Evolutionary conservation across 2,329 filamentous ascomycete genomes (phyloP), one percentile per base, ranked within the genome.

Genomic region (Akanthomyces lecanii): DNA sequence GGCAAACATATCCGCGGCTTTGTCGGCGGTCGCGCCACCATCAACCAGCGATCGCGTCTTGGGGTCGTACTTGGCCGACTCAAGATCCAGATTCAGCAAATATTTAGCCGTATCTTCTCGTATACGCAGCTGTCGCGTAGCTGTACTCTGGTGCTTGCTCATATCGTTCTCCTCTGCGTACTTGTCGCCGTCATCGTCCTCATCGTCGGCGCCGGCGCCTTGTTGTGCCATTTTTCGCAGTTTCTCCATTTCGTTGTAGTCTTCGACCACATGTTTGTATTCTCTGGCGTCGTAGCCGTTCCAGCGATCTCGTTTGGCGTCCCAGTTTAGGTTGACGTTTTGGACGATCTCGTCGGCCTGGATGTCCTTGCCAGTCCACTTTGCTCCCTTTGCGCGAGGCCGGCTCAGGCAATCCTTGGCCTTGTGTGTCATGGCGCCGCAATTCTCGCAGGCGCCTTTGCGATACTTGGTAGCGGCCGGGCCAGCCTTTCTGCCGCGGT

Each of bases 21-120:
- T 89, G 77, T 96, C 92, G 25, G 85, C 85, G 38, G 88, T 90
- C 7, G 90, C 92, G 54, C 92, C 92, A 66, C 86, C 87, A 71
- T 96, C 91, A 25, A 96, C 89, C 82, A 99, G 91, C 10, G 90
- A 89, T 69, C 95, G 85, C 14, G 93, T 97, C 74, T 99, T 99
- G 0, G 95, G 95, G 71, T 99, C 94, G 77, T 99, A 99, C 75
- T 96, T 96, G 1, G 96, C 95, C 1, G 93, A 97, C 71, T 99
- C 95, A 3, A 97, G 82, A 72, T 99, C 95, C 33, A 99, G 85
- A 72, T 98, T 98, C 10, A 97, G 80, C 3, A 99, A 82, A 73
- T 99, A 99, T 72, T 97, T 98, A 25, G 95, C 95, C 0, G 95
- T 99, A 74, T 99, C 95, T 78, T 99, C 95, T 74, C 95, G 86